Conservation (phyloP, 179 eudicot species). For the Pouteria campechiana region DNA sequence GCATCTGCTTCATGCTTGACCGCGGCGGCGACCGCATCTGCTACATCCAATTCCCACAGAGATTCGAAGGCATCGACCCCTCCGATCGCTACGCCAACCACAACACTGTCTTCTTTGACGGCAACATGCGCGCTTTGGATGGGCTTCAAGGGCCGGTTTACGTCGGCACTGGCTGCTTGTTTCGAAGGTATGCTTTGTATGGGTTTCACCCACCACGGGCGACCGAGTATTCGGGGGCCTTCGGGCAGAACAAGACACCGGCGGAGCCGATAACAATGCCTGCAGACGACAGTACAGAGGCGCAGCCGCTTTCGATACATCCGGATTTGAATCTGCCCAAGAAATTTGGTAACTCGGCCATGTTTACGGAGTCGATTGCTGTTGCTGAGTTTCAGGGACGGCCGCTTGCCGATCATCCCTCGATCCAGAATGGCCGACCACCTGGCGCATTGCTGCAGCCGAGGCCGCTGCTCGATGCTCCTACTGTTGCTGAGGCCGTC, state of each 20-base stretch:
- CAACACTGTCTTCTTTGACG: conserved; percentile 77
- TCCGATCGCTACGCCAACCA: conserved; percentile 83
- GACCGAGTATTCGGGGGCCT: conserved; percentile 39
- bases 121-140: conserved; percentile 82
- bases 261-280: conserved; percentile 13
- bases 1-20: conserved; percentile 84
- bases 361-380: conserved; percentile 53
- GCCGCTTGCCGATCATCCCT: conserved; percentile 62
- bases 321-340: conserved; percentile 61
- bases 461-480: conserved; percentile 64
- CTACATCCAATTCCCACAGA: conserved; percentile 68
- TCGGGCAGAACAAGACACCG: conserved; percentile 40
- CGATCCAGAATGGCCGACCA: conserved; percentile 70
- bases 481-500: conserved; percentile 82
- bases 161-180: conserved; percentile 83
- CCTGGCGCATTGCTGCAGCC: conserved; percentile 57
- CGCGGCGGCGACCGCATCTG: conserved; percentile 80
- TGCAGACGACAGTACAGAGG: conserved; percentile 20
- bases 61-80: conserved; percentile 81
- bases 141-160: conserved; percentile 84
- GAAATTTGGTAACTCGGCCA: conserved; percentile 51
- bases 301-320: conserved; percentile 32
- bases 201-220: conserved; percentile 72
- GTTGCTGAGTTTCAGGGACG: conserved; percentile 76
- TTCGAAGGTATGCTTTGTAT: conserved; percentile 63